phyloP scores from a whole-genome alignment of 2,329 filamentous ascomycete species.

The Talaromyces marneffei region DNA sequence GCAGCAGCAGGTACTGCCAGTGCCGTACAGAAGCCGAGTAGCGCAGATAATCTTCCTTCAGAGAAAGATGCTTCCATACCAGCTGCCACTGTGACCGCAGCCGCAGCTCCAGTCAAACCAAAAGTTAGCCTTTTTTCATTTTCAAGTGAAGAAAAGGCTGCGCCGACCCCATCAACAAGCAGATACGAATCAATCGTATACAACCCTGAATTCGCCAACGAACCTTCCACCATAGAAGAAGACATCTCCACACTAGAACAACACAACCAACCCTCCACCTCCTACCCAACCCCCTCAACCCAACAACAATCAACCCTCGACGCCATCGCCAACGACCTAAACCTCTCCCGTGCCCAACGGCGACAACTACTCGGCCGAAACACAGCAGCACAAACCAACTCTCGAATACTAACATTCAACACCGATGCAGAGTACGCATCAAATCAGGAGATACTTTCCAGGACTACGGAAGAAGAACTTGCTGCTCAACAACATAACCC shows the following conservation, averaged over 20 bases:
- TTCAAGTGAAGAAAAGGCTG: slow-evolving; percentile 23
- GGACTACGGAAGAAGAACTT: slow-evolving; percentile 53
- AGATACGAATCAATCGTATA: slow-evolving; percentile 40
- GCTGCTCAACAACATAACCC: slow-evolving; percentile 64
- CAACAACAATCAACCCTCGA: slow-evolving; percentile 52
- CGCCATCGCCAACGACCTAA: slow-evolving; percentile 68
- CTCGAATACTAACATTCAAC: slow-evolving; percentile 79
- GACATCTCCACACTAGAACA: slow-evolving; percentile 10
- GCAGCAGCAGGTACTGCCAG: slow-evolving; percentile 17
- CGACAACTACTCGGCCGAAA: slow-evolving; percentile 79
- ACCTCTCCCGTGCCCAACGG: slow-evolving; percentile 68
- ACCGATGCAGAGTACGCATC: slow-evolving; percentile 79
- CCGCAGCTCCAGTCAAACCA: slow-evolving; percentile 29
- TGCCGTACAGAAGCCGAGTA: neutral
- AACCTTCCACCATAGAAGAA: slow-evolving; percentile 18
- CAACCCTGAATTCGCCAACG: slow-evolving; percentile 22
- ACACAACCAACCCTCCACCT: slow-evolving; percentile 1
- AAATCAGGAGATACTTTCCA: slow-evolving; percentile 70
- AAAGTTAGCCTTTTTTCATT: slow-evolving; percentile 43
- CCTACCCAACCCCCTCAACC: slow-evolving; percentile 9
- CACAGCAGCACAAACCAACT: slow-evolving; percentile 37
- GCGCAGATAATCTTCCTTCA: slow-evolving; percentile 14
- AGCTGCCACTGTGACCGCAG: slow-evolving; percentile 18
- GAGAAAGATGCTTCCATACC: slow-evolving; percentile 6
- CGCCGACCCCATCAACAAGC: slow-evolving; percentile 21